These are phyloP conservation scores for Cornus suecica DNA, from an alignment of 148 eudicot species.

Conservation along the genomic window DNA sequence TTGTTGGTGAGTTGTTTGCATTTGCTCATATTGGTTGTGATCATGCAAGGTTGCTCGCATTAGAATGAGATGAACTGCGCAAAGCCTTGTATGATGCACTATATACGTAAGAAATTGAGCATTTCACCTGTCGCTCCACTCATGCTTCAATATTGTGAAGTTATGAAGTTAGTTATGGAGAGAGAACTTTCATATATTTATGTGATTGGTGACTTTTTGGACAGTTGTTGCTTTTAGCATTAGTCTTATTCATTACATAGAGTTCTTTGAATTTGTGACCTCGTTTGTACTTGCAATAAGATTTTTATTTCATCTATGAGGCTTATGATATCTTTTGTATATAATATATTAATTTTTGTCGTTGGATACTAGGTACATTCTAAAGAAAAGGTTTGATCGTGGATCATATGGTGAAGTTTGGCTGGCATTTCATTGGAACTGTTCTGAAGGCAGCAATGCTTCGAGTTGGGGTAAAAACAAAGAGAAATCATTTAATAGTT, in stretches of 20 bases:
- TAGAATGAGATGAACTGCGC: not conserved
- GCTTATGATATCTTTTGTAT: not conserved
- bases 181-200: not conserved
- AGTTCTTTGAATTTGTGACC: not conserved
- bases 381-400: constrained; percentile 80
- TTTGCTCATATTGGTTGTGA: not conserved
- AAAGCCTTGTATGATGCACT: not conserved
- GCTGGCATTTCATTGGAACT: constrained; percentile 96
- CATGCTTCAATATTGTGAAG: not conserved
- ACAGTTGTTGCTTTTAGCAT: not conserved
- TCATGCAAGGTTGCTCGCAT: not conserved
- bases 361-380: constrained; percentile 54
- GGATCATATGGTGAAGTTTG: constrained; percentile 99
- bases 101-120: not conserved
- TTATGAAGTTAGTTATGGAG: not conserved
- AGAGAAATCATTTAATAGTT: constrained; percentile 29
- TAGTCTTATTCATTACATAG: not conserved
- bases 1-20: not conserved
- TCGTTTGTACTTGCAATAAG: not conserved
- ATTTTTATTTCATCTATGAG: not conserved
- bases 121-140: not conserved
- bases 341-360: not conserved
- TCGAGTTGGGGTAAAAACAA: constrained; percentile 32
- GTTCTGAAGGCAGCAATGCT: constrained; percentile 43
- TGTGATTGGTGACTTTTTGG: not conserved